Evolutionary conservation across 345 rosid species (phyloP), one percentile per base, ranked within the genome.

Genomic region (Ceriops decandra): DNA sequence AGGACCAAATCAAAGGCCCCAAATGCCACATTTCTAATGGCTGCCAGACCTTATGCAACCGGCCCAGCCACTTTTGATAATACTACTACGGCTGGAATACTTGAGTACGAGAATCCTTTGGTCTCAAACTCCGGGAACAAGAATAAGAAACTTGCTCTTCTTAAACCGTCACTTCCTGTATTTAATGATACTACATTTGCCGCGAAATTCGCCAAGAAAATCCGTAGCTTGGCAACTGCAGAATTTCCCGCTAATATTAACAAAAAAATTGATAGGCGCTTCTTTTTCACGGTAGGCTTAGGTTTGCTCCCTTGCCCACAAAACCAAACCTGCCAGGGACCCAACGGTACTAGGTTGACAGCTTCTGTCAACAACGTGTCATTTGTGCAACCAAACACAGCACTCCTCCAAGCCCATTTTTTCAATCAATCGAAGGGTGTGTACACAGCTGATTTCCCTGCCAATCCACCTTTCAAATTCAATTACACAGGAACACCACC

Each of bases 401-500:
- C 85, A 1, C 66, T 86, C 5, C 86, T 84, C 6, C 84, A 84
- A 70, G 72, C 88, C 69, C 85, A 84, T 56, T 82, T 83, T 81
- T 77, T 81, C 20, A 79, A 82, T 72, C 49, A 68, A 66, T 74
- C 82, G 28, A 74, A 68, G 27, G 88, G 85, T 8, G 85, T 81
- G 1, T 86, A 60, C 81, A 79, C 81, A 0, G 75, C 80, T 0
- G 83, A 82, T 75, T 83, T 86, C 58, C 86, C 86, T 0, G 7
- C 75, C 32, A 86, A 82, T 49, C 90, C 85, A 5, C 75, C 74
- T 5, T 60, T 82, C 74, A 82, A 74, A 60, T 84, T 86, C 71
- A 84, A 86, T 68, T 84, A 86, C 71, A 86, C 85, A 6, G 85
- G 90, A 47, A 77, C 78, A 6, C 83, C 86, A 1, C 87, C 87